Base-by-base conservation (phyloP, 2,329 filamentous ascomycete genomes). In the Colletotrichum theobromicola region DNA sequence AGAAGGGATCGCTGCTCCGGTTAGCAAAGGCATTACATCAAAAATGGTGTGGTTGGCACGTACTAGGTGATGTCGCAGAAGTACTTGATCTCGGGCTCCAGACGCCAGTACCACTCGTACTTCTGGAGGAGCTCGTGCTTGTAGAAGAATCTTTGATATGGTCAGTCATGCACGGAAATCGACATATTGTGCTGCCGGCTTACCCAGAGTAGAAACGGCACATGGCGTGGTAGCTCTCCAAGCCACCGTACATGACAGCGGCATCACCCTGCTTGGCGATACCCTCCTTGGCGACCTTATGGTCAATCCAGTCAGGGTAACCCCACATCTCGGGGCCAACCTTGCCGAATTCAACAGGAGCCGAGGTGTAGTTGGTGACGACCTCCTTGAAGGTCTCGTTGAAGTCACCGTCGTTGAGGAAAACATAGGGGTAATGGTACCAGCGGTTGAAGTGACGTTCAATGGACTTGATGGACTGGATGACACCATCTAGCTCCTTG, bases 1-100 rank as follows among this genome's bases (percentile, higher is more conserved):
- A 89, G 88, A 99, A 99, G 1, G 97, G 97, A 83, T 99, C 97
- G 82, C 94, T 96, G 76, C 16, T 18, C 37, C 10, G 64, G 79
- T 80, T 26, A 37, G n/a, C 42, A 57, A 42, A 4, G 6, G 50
- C 16, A 21, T 10, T 28, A 0, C 18, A 24, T 7, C 5, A 6
- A 2, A 21, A 18, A 28, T 8, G 16, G 18, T 10, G 13, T 15
- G 24, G 60, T 15, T 28, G 24, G 37, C 34, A 78, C 80, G 57
- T 92, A 96, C 94, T 99, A 99, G 77, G 97, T 99, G 79, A 99
- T 98, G 83, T 99, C 97, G 85, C 97, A 99, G 87, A 99, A 99
- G 87, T 98, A 99, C 87, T 96, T 98, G 91, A 99, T 98, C 86
- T 99, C 97, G 77, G 97, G 97, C 89, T 99, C 97, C 79, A 99